Evolutionary conservation across 2,329 filamentous ascomycete genomes (phyloP).

Genomic region (Fusarium neocosmosporiellum): DNA sequence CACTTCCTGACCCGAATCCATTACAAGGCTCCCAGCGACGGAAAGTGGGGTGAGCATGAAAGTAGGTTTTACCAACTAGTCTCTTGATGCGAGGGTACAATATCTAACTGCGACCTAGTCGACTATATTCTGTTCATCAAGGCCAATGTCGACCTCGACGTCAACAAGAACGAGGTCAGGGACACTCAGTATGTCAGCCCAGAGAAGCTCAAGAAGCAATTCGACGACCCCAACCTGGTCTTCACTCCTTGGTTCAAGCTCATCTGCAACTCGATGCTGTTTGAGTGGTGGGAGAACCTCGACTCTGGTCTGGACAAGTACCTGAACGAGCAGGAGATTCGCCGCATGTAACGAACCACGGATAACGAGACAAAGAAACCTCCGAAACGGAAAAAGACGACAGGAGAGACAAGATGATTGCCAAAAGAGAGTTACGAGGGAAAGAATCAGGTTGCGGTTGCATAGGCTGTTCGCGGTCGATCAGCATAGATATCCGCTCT

Average conservation of each 20-base stretch:
- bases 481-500: conserved; percentile 45
- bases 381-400: conserved; percentile 1
- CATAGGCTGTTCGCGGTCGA: conserved; percentile 35
- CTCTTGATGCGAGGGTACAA: not conserved
- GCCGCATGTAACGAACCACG: conserved; percentile 69
- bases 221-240: conserved; percentile 80
- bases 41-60: conserved; percentile 99
- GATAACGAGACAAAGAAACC: conserved; percentile 11
- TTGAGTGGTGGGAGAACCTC: conserved; percentile 95
- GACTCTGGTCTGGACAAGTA: conserved; percentile 86
- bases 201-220: conserved; percentile 85
- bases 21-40: conserved; percentile 96
- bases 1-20: conserved; percentile 96
- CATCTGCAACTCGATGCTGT: conserved; percentile 97
- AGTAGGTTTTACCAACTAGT: conserved; percentile 67
- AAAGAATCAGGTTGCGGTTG: conserved; percentile 8
- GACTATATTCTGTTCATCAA: conserved; percentile 99
- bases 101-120: conserved; percentile 63
- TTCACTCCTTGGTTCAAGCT: conserved; percentile 99
- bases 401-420: not conserved
- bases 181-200: conserved; percentile 86
- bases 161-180: conserved; percentile 89
- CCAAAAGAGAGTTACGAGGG: conserved; percentile 5
- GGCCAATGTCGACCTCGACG: conserved; percentile 84
- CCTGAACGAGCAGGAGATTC: conserved; percentile 85